These are phyloP conservation scores for Boechera divaricarpa DNA, from an alignment of 345 rosid species.

Conservation along the genomic window DNA sequence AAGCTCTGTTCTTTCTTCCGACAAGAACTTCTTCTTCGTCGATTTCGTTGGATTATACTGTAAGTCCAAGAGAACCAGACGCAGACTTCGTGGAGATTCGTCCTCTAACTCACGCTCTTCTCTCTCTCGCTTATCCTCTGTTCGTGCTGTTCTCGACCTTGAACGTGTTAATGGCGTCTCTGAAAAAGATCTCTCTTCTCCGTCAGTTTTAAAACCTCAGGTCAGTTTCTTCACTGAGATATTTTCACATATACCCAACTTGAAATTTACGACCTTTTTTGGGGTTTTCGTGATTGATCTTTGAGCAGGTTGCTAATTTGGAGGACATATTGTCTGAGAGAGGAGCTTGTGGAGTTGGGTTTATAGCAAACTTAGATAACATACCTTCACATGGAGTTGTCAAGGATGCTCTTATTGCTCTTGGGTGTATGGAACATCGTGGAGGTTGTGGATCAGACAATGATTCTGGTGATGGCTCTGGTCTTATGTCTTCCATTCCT, in stretches of 20 bases:
- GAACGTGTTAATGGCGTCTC: constrained; percentile 36
- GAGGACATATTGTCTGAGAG: constrained; percentile 88
- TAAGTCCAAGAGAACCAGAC: constrained; percentile 52
- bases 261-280: neutral
- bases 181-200: constrained; percentile 39
- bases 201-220: constrained; percentile 54
- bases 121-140: constrained; percentile 51
- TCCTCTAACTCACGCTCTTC: constrained; percentile 41
- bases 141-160: constrained; percentile 59
- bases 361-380: constrained; percentile 95
- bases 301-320: constrained; percentile 73
- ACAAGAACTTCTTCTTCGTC: constrained; percentile 52
- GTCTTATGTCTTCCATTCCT: constrained; percentile 96
- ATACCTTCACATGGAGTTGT: constrained; percentile 80
- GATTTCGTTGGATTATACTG: constrained; percentile 74
- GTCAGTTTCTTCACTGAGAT: constrained; percentile 37
- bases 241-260: neutral
- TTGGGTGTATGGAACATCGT: constrained; percentile 99
- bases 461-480: constrained; percentile 98
- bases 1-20: constrained; percentile 52
- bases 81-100: constrained; percentile 55
- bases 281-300: constrained; percentile 10
- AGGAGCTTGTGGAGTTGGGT: constrained; percentile 99
- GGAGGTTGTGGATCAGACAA: constrained; percentile 99
- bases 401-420: constrained; percentile 85